A percentile compares a stretch with the other conserved stretches of the same genome.
These are phyloP conservation scores for Pseudognaphalium luteoalbum DNA, from an alignment of 129 eudicot genomes.

Conservation along the genomic window DNA sequence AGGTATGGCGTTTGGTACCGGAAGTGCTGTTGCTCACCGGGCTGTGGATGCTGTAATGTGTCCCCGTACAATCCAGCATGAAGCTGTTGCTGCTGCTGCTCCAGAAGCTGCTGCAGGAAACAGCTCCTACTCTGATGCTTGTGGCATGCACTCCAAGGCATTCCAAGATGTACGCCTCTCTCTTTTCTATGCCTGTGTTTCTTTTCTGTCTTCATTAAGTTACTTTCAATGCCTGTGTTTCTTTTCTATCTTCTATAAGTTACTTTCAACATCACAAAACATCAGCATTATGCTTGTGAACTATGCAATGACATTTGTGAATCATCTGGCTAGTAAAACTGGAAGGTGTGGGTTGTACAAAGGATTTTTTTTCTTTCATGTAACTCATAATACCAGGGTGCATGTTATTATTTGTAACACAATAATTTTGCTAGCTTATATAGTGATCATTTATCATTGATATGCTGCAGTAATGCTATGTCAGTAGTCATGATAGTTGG, in stretches of 20 bases:
- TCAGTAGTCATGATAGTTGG: not conserved
- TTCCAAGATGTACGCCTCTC: constrained; percentile 71
- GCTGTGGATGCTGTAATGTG: constrained; percentile 91
- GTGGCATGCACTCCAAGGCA: constrained; percentile 72
- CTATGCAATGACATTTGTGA: not conserved
- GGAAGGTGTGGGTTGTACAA: not conserved
- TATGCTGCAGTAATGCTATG: not conserved
- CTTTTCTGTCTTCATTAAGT: not conserved
- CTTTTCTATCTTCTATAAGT: not conserved
- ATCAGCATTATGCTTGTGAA: not conserved
- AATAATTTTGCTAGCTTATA: not conserved
- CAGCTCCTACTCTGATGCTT: constrained; percentile 60
- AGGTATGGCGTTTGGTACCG: constrained; percentile 95
- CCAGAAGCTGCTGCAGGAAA: constrained; percentile 33
- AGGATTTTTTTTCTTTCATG: not conserved
- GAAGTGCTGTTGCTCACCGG: constrained; percentile 92
- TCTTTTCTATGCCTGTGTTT: constrained; percentile 10
- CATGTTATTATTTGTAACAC: not conserved
- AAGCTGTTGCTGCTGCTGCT: constrained; percentile 60
- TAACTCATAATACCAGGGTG: not conserved
- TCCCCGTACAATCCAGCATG: constrained; percentile 90
- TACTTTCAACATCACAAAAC: not conserved
- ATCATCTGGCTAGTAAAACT: not conserved
- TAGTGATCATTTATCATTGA: not conserved
- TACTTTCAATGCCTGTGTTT: not conserved